Percentiles rank a stretch among this genome's conserved stretches.
Evolutionary conservation across 108 stramenopile species (phyloP).

Genomic region (Fistulifera pelliculosa): DNA sequence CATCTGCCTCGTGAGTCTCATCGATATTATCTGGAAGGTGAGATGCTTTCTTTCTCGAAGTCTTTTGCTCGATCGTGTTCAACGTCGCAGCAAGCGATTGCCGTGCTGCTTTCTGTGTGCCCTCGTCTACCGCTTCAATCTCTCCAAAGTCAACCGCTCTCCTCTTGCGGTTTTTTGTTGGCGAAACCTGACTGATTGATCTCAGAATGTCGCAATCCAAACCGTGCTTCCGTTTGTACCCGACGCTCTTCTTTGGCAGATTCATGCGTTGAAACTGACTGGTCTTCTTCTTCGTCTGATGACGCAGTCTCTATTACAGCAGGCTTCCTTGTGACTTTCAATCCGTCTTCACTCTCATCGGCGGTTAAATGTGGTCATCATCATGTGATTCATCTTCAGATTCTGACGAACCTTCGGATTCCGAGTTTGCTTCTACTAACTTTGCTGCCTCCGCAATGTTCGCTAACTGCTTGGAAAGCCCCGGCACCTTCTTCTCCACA

Average conservation of each 20-base stretch:
- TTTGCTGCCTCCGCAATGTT: conserved; percentile 62
- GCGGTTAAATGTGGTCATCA: conserved; percentile 10
- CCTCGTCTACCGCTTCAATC: conserved; percentile 50
- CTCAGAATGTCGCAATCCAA: conserved; percentile 62
- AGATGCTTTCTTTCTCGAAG: conserved; percentile 12
- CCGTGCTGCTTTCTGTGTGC: conserved; percentile 30
- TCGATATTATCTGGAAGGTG: conserved; percentile 30
- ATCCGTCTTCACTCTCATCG: not conserved
- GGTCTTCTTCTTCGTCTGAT: not conserved
- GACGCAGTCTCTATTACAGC: not conserved
- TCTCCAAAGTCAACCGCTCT: conserved; percentile 31
- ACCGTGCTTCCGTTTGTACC: conserved; percentile 55
- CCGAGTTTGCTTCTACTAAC: conserved; percentile 29
- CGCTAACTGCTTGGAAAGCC: conserved; percentile 44
- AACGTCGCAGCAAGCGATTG: conserved; percentile 52
- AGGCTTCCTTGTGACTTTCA: not conserved
- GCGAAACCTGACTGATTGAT: conserved; percentile 14
- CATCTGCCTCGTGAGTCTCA: conserved; percentile 20
- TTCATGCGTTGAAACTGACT: not conserved
- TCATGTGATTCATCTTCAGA: conserved; percentile 19
- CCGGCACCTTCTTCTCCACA: conserved; percentile 39
- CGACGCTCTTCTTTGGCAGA: conserved; percentile 5
- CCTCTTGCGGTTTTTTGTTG: conserved; percentile 13
- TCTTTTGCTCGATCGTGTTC: conserved; percentile 66
- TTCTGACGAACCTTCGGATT: conserved; percentile 24